Evolutionary conservation across 805 yeast genomes (phyloP), one percentile per base, ranked within the genome.

Genomic region (Candida suzukii): DNA sequence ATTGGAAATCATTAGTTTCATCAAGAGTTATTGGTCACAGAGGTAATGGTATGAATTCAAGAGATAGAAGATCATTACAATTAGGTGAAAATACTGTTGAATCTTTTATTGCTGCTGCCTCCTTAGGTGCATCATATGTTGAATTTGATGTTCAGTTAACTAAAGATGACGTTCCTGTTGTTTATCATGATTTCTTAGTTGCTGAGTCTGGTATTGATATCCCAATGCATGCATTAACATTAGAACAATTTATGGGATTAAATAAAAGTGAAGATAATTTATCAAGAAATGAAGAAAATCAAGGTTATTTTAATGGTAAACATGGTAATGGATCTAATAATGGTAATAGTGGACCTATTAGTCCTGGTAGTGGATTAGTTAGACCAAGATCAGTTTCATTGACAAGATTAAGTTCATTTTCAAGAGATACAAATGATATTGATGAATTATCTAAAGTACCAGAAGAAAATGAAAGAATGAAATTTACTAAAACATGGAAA

Each of bases 81-180:
- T 71, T 91, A 45, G 98, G 98, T 33, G 98, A 91, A 55, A 91
- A 91, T 59, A 91, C 98, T 0, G 83, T 91, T 18, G 96, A 91
- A 53, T 85, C 95, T 0, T 91, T 91, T 53, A 84, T 91, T 56
- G 95, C 96, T 12, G 98, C 98, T 0, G 95, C 97, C 0, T 88
- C 95, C 2, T 67, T 91, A 49, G 98, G 98, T 32, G 98, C 98
- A 1, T 83, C 95, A 2, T 91, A 91, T 55, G 97, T 91, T 40
- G 98, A 91, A 63, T 91, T 91, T 58, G 98, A 91, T 62, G 98
- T 91, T 36, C 98, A 91, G 58, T 68, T 91, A 50, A 91, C 98
- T 14, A 88, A 88, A 56, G 98, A 91, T 60, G 70, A 71, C 48
- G 80, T 87, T 11, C 97, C 98, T 2, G 98, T 91, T 7, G 84